Base-by-base conservation (phyloP, 139 green algal genomes). In the Asterochloris erici region DNA sequence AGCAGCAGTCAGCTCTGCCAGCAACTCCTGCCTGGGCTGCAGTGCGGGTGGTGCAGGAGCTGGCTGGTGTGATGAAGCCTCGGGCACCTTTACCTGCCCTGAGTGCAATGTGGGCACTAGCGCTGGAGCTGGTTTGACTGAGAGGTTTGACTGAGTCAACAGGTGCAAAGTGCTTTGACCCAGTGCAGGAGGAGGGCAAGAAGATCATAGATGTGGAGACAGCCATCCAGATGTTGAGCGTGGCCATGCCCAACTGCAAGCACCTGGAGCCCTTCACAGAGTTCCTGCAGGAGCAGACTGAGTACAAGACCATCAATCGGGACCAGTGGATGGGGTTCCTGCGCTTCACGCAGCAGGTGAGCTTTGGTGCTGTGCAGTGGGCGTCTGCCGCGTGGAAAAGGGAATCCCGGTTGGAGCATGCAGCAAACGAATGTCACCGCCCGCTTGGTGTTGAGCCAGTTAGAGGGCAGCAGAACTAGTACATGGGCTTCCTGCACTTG, bases 321-420 rank as follows among this genome's bases (percentile, higher is more conserved):
- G 91, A 94, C 82, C 87, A 93, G 78, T 94, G 91, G 91, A 79
- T 62, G 17, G 77, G 84, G 62, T 92, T 94, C 77, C 77, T 87
- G 60, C 85, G 85, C 63, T 94, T 94, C 78, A 78, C 28, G 29
- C 63, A 89, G 27, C 87, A 93, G 82, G 90, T 85, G 64, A 1
- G 62, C 23, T 47, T n/a, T 54, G 4, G 6, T 54, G 38, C 38
- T 54, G 38, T 6, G 6, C 2, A 10, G 38, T 54, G 38, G 4
- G 38, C 38, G 4, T 54, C 6, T 54, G 38, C 6, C 4, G 4
- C 6, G 38, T 54, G 38, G 38, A 54, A 54, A 54, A 6, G 38
- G 38, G 6, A n/a, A n/a, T n/a, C 38, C 38, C 38, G 2, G 38
- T 54, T 54, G 38, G 6, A 54, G 38, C 38, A 54, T 54, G 38